Percentiles rank a stretch among this genome's conserved stretches.
These are phyloP conservation scores for Tausonia pullulans DNA, from an alignment of 1,284 basidiomycete genomes.

Conservation along the genomic window DNA sequence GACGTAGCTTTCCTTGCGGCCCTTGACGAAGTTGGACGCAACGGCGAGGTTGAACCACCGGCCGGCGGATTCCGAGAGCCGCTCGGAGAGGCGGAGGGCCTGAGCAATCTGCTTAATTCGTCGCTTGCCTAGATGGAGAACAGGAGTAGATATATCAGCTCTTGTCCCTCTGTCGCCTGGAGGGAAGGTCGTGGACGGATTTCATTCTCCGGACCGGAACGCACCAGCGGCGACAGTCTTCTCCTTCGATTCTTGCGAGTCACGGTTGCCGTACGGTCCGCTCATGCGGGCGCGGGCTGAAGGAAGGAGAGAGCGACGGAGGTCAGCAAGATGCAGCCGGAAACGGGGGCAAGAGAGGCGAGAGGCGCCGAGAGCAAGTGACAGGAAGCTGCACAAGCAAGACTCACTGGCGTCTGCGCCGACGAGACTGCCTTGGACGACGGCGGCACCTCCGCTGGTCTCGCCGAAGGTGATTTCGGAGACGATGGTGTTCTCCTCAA, in stretches of 20 bases:
- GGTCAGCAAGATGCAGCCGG: not conserved
- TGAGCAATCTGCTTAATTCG: conserved; percentile 72
- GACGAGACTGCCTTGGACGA: conserved; percentile 93
- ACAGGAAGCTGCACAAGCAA: not conserved
- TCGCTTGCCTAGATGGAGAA: conserved; percentile 48
- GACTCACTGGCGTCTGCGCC: conserved; percentile 75
- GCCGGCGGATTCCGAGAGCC: conserved; percentile 68
- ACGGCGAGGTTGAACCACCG: conserved; percentile 89
- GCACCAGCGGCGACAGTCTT: conserved; percentile 78
- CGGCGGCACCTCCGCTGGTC: conserved; percentile 78
- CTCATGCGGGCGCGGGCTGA: conserved; percentile 65
- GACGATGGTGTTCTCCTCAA: conserved; percentile 91
- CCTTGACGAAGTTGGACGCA: conserved; percentile 87
- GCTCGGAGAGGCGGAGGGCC: conserved; percentile 64
- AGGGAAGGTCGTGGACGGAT: too few species aligned
- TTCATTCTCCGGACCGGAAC: conserved; percentile 21
- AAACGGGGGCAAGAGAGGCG: not conserved
- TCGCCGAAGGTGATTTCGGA: conserved; percentile 91
- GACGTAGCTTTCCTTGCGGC: conserved; percentile 82
- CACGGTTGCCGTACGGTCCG: conserved; percentile 66
- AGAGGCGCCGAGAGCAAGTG: not conserved
- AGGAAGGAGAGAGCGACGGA: not conserved
- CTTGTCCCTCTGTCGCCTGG: too few species aligned
- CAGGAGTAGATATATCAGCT: too few species aligned
- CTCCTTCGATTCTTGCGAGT: conserved; percentile 65